Percentiles rank a stretch among this genome's conserved stretches.
Conservation (phyloP, 768 basidiomycete genomes). For the Serendipita sp. region DNA sequence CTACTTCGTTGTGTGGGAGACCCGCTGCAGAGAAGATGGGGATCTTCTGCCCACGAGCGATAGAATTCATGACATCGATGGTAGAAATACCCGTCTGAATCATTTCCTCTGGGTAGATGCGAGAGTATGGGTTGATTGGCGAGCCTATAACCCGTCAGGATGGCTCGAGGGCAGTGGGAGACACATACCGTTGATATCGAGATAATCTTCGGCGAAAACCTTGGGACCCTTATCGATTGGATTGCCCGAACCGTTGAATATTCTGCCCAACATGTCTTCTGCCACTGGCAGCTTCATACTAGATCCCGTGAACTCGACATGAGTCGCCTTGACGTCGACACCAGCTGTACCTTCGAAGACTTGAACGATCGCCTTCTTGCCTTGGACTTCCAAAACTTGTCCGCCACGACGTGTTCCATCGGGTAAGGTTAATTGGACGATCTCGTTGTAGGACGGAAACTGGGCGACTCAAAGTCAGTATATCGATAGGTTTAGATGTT, state of each 20-base stretch:
- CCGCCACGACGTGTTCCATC: constrained; percentile 92
- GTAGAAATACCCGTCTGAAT: constrained; percentile 99
- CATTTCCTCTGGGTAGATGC: constrained; percentile 99
- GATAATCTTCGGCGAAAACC: constrained; percentile 97
- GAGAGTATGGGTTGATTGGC: constrained; percentile 93
- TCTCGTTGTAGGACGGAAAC: constrained; percentile 98
- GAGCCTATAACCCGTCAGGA: constrained; percentile 40
- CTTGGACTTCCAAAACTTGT: constrained; percentile 94
- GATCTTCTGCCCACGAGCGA: constrained; percentile 99
- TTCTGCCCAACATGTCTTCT: constrained; percentile 96
- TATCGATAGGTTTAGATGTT: neutral
- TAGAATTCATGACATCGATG: constrained; percentile 95
- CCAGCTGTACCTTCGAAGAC: constrained; percentile 98
- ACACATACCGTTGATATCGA: constrained; percentile 88
- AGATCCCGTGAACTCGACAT: constrained; percentile 94
- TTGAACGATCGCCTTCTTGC: constrained; percentile 98
- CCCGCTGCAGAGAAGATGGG: constrained; percentile 99
- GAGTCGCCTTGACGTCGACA: constrained; percentile 92
- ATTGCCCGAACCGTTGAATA: constrained; percentile 97
- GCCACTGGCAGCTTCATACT: constrained; percentile 98
- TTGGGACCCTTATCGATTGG: constrained; percentile 98
- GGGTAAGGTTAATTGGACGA: constrained; percentile 85
- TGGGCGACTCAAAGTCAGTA: constrained; percentile 18
- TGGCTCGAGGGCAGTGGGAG: constrained; percentile 6
- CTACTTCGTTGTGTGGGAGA: constrained; percentile 93